Evolutionary conservation across 345 rosid genomes (phyloP).

Genomic region (Citrus trifoliata): DNA sequence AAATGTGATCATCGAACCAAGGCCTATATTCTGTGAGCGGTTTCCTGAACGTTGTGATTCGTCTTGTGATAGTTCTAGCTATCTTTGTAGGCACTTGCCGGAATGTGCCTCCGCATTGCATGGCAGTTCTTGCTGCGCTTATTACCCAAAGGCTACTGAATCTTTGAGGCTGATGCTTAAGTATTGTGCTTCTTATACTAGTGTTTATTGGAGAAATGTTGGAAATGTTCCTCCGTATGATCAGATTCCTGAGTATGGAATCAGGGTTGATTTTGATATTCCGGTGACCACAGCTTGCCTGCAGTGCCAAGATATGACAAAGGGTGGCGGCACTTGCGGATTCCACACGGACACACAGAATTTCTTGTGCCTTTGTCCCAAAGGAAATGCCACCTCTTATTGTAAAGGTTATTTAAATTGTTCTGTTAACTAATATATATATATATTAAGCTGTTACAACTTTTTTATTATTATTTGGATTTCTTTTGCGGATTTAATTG

Average conservation of each 20-base stretch:
- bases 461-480: too few relatives aligned
- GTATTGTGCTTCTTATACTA: constrained; percentile 77
- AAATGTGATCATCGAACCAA: constrained; percentile 71
- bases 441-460: too few relatives aligned
- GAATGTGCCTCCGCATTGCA: constrained; percentile 49
- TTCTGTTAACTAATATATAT: too few relatives aligned
- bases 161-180: constrained; percentile 80
- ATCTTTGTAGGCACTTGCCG: constrained; percentile 86
- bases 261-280: constrained; percentile 71
- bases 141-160: constrained; percentile 77
- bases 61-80: constrained; percentile 82
- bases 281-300: constrained; percentile 78
- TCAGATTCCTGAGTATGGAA: constrained; percentile 84
- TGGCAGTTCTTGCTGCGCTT: constrained; percentile 73
- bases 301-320: constrained; percentile 74
- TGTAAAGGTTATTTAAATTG: constrained; percentile 50
- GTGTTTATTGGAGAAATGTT: constrained; percentile 77
- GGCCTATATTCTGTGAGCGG: constrained; percentile 77
- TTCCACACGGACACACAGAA: constrained; percentile 51
- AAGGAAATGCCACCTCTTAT: constrained; percentile 59
- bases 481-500: too few relatives aligned
- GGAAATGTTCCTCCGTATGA: constrained; percentile 44
- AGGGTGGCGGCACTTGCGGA: constrained; percentile 79
- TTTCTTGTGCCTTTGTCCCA: constrained; percentile 64
- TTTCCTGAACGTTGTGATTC: constrained; percentile 90